Conservation (phyloP, 225 moss, liverwort and hornwort genomes). For the Marchantia paleacea region DNA sequence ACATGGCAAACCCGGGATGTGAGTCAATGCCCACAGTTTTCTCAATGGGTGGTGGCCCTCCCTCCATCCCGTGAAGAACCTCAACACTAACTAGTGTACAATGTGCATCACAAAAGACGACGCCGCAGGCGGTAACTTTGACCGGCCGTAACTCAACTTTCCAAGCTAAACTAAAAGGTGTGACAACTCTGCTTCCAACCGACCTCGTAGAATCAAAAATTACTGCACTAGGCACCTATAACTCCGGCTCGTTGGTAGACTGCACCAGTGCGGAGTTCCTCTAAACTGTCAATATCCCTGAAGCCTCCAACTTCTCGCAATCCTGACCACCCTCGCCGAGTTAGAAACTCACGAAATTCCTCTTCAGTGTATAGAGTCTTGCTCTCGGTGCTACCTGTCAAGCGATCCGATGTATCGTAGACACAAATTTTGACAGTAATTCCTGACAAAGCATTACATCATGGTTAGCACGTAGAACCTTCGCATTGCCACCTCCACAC, state of each 20-base stretch:
- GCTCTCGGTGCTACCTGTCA: constrained; percentile 75
- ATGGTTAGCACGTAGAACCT: constrained; percentile 7
- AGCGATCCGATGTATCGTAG: constrained; percentile 60
- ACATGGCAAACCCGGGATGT: constrained; percentile 40
- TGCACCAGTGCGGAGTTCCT: constrained; percentile 69
- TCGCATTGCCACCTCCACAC: neutral
- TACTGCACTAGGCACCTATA: constrained; percentile 30
- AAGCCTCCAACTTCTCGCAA: constrained; percentile 79
- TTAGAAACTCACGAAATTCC: constrained; percentile 80
- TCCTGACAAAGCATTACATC: constrained; percentile 43
- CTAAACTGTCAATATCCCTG: constrained; percentile 81
- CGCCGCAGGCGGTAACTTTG: constrained; percentile 42
- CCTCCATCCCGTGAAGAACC: constrained; percentile 36
- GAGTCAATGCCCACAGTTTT: constrained; percentile 26
- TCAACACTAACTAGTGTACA: constrained; percentile 46
- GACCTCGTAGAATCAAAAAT: constrained; percentile 36
- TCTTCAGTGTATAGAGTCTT: constrained; percentile 89
- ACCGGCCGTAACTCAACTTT: constrained; percentile 39
- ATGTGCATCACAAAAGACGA: constrained; percentile 41
- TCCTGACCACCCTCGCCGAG: constrained; percentile 83
- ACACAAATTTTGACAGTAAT: constrained; percentile 75
- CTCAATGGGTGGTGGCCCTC: constrained; percentile 15
- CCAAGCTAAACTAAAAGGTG: constrained; percentile 34
- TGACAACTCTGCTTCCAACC: constrained; percentile 21
- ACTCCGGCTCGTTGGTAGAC: constrained; percentile 66